Percentiles rank a stretch among this genome's conserved stretches.
These are phyloP conservation scores for Oryza coarctata DNA, from an alignment of 176 grass and related monocot species.

Conservation along the genomic window DNA sequence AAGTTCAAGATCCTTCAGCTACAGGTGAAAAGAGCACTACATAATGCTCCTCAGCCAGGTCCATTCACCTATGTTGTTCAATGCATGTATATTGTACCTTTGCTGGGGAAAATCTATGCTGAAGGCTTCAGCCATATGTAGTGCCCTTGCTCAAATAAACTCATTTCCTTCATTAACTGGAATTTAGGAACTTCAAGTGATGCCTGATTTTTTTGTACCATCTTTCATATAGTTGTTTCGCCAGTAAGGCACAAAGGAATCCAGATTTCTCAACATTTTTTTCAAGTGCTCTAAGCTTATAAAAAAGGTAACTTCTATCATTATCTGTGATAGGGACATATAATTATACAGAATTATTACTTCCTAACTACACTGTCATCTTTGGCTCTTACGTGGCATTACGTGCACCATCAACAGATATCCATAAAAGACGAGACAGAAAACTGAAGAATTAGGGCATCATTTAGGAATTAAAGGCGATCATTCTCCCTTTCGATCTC, in stretches of 20 bases:
- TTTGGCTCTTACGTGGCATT: conserved; percentile 23
- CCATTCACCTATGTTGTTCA: conserved; percentile 93
- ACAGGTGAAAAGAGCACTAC: conserved; percentile 60
- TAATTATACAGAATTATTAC: background rate
- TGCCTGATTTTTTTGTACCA: no score
- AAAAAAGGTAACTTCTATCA: background rate
- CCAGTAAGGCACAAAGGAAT: background rate
- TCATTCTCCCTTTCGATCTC: background rate
- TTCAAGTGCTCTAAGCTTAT: conserved; percentile 8
- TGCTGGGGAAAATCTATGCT: conserved; percentile 63
- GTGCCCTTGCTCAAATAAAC: background rate
- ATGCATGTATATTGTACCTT: conserved; percentile 81
- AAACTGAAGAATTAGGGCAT: background rate
- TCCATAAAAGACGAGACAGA: background rate
- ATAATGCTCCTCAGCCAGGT: conserved; percentile 76
- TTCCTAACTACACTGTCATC: background rate
- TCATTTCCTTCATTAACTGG: no score
- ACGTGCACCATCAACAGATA: background rate
- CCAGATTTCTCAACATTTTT: background rate
- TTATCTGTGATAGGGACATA: background rate
- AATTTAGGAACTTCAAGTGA: background rate
- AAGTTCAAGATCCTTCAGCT: conserved; percentile 84
- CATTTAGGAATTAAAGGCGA: background rate
- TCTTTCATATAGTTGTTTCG: no score
- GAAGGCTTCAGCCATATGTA: conserved; percentile 96